Percentiles rank a stretch among this genome's conserved stretches.
These are phyloP conservation scores for Xanthoparmelia taractica DNA, from an alignment of 495 filamentous ascomycete genomes.

Conservation along the genomic window DNA sequence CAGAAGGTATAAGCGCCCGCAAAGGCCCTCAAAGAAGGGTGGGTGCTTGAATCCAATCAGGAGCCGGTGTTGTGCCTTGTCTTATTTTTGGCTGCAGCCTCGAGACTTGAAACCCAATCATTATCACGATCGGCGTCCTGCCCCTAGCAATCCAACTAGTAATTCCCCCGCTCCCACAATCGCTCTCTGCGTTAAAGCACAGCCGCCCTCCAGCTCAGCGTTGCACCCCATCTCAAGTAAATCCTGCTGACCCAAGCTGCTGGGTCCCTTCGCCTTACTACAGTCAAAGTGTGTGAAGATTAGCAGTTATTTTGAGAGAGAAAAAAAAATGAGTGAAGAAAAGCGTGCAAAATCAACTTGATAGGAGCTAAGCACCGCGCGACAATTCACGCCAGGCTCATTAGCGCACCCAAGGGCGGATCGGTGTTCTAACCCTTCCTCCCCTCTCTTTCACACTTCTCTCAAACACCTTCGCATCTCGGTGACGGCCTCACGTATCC, in stretches of 20 bases:
- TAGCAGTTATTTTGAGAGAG: background rate
- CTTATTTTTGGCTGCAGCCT: conserved; percentile 4
- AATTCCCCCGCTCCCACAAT: conserved; percentile 8
- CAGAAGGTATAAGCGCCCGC: conserved; percentile 14
- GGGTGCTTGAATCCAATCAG: conserved; percentile 1
- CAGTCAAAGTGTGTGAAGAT: conserved; percentile 9
- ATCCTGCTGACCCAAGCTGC: conserved; percentile 12
- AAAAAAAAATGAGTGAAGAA: background rate
- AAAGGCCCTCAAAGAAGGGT: background rate
- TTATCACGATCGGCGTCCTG: background rate
- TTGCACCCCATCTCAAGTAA: conserved; percentile 1
- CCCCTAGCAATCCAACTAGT: conserved; percentile 4
- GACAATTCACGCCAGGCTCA: conserved; percentile 15
- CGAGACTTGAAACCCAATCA: conserved; percentile 5
- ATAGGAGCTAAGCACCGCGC: conserved; percentile 13
- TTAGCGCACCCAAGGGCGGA: conserved; percentile 19
- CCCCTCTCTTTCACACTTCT: conserved; percentile 5
- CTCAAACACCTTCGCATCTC: conserved; percentile 4
- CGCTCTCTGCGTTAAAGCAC: conserved; percentile 15
- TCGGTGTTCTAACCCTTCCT: conserved; percentile 6
- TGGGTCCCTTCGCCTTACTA: conserved; percentile 8
- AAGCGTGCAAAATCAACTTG: background rate
- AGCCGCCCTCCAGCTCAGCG: conserved; percentile 18
- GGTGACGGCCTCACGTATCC: background rate
- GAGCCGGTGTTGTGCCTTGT: conserved; percentile 1